phyloP scores from a whole-genome alignment of 78 protist species.

The Planoprotostelium fungivorum region DNA sequence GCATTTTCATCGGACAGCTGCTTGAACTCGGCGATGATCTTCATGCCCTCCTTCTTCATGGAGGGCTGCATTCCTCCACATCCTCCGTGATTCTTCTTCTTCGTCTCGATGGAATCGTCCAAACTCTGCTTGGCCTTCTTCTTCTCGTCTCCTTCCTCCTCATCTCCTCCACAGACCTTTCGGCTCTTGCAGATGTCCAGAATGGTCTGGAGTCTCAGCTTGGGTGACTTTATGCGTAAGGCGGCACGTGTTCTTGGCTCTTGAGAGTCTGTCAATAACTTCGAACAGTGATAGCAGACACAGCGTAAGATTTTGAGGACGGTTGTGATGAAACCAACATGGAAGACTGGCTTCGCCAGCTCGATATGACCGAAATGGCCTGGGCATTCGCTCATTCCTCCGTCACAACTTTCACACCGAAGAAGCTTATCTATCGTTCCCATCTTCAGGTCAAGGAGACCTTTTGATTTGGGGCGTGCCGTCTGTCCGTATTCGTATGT shows the following conservation, averaged over 20 bases:
- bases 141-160: slow-evolving; percentile 7
- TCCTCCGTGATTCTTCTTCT: slow-evolving; percentile 39
- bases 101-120: slow-evolving; percentile 33
- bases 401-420: slow-evolving; percentile 85
- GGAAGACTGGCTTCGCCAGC: slow-evolving; percentile 90
- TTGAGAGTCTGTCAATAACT: slow-evolving; percentile 40
- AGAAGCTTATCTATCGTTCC: slow-evolving; percentile 81
- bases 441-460: slow-evolving; percentile 91
- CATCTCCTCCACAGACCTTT: slow-evolving; percentile 24
- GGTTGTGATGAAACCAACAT: slow-evolving; percentile 78
- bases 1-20: slow-evolving; percentile 31
- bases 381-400: slow-evolving; percentile 85
- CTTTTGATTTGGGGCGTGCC: slow-evolving; percentile 72
- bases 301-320: slow-evolving; percentile 73
- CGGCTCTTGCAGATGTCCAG: slow-evolving; percentile 37
- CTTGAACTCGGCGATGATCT: slow-evolving; percentile 68
- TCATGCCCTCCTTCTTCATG: slow-evolving; percentile 55
- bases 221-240: slow-evolving; percentile 37
- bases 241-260: slow-evolving; percentile 32
- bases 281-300: slow-evolving; percentile 87
- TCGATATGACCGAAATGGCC: slow-evolving; percentile 98
- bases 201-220: slow-evolving; percentile 27
- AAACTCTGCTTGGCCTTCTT: slow-evolving; percentile 6
- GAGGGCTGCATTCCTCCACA: slow-evolving; percentile 68
- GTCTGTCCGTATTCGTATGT: slow-evolving; percentile 60